Conservation (phyloP, 805 yeast species). For the Zygotorulaspora florentina region DNA sequence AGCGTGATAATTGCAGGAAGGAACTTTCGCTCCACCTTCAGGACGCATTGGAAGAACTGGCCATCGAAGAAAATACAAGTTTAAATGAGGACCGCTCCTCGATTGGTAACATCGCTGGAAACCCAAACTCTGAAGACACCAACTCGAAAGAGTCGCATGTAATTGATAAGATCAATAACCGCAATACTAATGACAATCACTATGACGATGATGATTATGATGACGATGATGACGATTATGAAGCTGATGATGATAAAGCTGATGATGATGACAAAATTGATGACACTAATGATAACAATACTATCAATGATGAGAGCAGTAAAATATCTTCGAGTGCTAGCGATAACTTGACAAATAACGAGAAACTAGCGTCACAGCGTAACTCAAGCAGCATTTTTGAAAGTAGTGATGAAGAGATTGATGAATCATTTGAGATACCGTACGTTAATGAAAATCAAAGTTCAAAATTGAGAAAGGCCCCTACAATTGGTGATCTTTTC, state of each 20-base stretch:
- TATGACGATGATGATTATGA: background rate
- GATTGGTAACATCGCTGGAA: background rate
- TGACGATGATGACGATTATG: conserved; percentile 10
- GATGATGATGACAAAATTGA: conserved; percentile 8
- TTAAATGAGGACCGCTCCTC: background rate
- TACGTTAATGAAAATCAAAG: conserved; percentile 40
- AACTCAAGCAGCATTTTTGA: conserved; percentile 28
- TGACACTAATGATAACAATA: conserved; percentile 11
- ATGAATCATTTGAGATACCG: conserved; percentile 34
- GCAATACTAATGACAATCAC: background rate
- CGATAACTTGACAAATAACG: conserved; percentile 1
- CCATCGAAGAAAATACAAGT: conserved; percentile 12
- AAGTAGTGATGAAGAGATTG: conserved; percentile 30
- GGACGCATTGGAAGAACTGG: conserved; percentile 34
- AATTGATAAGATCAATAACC: conserved; percentile 1
- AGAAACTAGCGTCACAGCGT: background rate
- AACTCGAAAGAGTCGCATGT: conserved; percentile 12
- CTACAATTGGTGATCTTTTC: conserved; percentile 82
- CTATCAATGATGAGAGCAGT: conserved; percentile 4
- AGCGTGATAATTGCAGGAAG: conserved; percentile 64
- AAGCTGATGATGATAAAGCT: conserved; percentile 7
- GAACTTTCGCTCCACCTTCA: conserved; percentile 41
- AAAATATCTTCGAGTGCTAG: conserved; percentile 2
- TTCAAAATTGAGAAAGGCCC: conserved; percentile 44
- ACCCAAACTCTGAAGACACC: conserved; percentile 9